phyloP scores from a whole-genome alignment of 768 basidiomycete genomes.

The Psilocybe subaeruginosa region DNA sequence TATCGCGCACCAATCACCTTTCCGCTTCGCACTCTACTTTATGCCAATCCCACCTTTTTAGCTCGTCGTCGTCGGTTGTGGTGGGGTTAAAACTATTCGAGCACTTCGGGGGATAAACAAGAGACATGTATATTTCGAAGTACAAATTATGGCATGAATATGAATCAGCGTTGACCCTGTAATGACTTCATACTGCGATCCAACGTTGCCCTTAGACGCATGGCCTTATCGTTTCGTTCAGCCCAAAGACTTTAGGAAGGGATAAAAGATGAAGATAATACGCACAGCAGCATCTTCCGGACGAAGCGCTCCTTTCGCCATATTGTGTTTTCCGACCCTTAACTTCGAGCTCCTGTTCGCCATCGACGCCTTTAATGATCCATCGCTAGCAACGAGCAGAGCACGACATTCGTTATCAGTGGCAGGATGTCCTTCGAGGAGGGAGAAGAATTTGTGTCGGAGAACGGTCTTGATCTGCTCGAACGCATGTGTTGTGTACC shows the following conservation, averaged over 20 bases:
- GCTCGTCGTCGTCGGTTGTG: background rate
- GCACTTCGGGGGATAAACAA: background rate
- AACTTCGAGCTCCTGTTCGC: slow-evolving; percentile 52
- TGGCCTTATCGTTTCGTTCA: slow-evolving; percentile 46
- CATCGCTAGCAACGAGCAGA: slow-evolving; percentile 51
- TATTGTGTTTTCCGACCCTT: slow-evolving; percentile 78
- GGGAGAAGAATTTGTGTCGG: slow-evolving; percentile 82
- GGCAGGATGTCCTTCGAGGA: slow-evolving; percentile 71
- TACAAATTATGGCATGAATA: background rate
- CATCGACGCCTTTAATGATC: slow-evolving; percentile 40
- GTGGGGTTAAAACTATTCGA: background rate
- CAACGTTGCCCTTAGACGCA: slow-evolving; percentile 67
- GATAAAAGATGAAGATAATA: slow-evolving; percentile 9
- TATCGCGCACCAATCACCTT: slow-evolving; percentile 8
- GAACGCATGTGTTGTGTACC: slow-evolving; percentile 79
- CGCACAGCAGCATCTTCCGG: slow-evolving; percentile 84
- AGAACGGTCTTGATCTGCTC: slow-evolving; percentile 86
- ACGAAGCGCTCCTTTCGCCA: slow-evolving; percentile 84
- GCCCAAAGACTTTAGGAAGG: background rate
- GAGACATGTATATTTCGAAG: slow-evolving; percentile 1
- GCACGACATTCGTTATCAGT: slow-evolving; percentile 75
- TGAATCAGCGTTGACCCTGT: slow-evolving; percentile 29
- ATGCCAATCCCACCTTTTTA: background rate
- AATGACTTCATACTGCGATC: slow-evolving; percentile 53
- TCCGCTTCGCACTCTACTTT: background rate